phyloP scores from a whole-genome alignment of 768 basidiomycete genomes.

The Cyclocybe aegerita region DNA sequence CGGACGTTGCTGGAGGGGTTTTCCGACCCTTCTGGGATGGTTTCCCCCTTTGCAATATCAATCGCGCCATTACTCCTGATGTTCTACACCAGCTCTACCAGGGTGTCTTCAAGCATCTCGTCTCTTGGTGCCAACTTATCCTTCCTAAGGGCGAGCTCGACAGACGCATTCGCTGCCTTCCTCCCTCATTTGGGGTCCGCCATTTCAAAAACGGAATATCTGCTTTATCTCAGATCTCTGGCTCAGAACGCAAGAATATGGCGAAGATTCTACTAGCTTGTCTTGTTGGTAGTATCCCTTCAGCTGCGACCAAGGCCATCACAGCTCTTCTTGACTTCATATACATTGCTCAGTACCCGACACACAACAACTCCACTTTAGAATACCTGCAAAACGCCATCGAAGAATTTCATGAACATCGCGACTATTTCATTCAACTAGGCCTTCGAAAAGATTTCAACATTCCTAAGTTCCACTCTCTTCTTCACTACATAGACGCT shows the following conservation, averaged over 20 bases:
- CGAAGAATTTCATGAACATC: conserved; percentile 11
- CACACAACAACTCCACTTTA: conserved; percentile 19
- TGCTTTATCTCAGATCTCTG: conserved; percentile 37
- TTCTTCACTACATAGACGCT: conserved; percentile 15
- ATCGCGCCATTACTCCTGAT: conserved; percentile 15
- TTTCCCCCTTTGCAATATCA: conserved; percentile 14
- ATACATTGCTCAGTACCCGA: conserved; percentile 24
- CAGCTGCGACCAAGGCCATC: conserved; percentile 11
- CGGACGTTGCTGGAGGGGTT: conserved; percentile 16
- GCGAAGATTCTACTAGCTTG: conserved; percentile 29
- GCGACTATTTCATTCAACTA: conserved; percentile 15
- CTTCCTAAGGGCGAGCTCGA: conserved; percentile 14
- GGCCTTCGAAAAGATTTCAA: conserved; percentile 29
- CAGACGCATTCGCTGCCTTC: conserved; percentile 29
- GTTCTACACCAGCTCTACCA: conserved; percentile 21
- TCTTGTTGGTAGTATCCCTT: conserved; percentile 20
- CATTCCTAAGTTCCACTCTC: conserved; percentile 24
- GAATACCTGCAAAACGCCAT: conserved; percentile 15
- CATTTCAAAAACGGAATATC: conserved; percentile 42
- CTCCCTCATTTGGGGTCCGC: conserved; percentile 23
- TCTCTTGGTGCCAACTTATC: conserved; percentile 11
- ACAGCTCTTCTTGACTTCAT: conserved; percentile 30
- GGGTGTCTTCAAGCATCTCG: conserved; percentile 18
- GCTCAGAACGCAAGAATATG: conserved; percentile 36
- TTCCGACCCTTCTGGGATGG: conserved; percentile 16